phyloP scores from a whole-genome alignment of 495 filamentous ascomycete species.

The Pyronema omphalodes region DNA sequence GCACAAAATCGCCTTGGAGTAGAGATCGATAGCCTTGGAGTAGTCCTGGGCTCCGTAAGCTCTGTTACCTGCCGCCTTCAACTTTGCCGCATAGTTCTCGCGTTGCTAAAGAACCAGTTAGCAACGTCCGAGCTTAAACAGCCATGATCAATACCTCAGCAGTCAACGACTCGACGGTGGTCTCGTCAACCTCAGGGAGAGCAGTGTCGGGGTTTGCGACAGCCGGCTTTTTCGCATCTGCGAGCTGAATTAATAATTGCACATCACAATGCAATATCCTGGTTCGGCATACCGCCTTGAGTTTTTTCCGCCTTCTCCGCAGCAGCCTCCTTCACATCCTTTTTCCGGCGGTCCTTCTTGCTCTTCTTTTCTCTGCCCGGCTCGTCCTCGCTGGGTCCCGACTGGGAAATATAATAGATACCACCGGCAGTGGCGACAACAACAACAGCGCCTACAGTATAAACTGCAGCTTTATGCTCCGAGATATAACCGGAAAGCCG shows the following conservation, averaged over 20 bases:
- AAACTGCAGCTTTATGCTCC: slow-evolving; percentile 85
- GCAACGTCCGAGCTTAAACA: slow-evolving; percentile 5
- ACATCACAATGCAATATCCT: not conserved
- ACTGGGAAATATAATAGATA: slow-evolving; percentile 62
- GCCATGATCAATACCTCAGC: slow-evolving; percentile 35
- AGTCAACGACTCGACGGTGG: slow-evolving; percentile 47
- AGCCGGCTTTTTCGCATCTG: slow-evolving; percentile 18
- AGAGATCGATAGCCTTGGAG: slow-evolving; percentile 75
- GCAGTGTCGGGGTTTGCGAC: slow-evolving; percentile 52
- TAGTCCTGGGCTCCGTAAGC: slow-evolving; percentile 89
- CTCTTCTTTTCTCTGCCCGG: slow-evolving; percentile 38
- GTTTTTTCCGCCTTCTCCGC: slow-evolving; percentile 24
- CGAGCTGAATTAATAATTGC: not conserved
- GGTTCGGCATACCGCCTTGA: slow-evolving; percentile 11
- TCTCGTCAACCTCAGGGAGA: slow-evolving; percentile 71
- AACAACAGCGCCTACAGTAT: slow-evolving; percentile 85
- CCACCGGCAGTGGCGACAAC: slow-evolving; percentile 78
- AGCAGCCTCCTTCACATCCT: slow-evolving; percentile 31
- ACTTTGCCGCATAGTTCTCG: slow-evolving; percentile 67
- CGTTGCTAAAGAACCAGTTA: slow-evolving; percentile 33
- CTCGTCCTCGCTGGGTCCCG: slow-evolving; percentile 30
- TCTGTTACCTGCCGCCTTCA: slow-evolving; percentile 92
- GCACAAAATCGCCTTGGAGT: slow-evolving; percentile 89
- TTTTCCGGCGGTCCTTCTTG: slow-evolving; percentile 47
- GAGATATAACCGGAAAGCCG: slow-evolving; percentile 80